Conservation (phyloP, 2,329 filamentous ascomycete species). For the Monilinia fructicola region DNA sequence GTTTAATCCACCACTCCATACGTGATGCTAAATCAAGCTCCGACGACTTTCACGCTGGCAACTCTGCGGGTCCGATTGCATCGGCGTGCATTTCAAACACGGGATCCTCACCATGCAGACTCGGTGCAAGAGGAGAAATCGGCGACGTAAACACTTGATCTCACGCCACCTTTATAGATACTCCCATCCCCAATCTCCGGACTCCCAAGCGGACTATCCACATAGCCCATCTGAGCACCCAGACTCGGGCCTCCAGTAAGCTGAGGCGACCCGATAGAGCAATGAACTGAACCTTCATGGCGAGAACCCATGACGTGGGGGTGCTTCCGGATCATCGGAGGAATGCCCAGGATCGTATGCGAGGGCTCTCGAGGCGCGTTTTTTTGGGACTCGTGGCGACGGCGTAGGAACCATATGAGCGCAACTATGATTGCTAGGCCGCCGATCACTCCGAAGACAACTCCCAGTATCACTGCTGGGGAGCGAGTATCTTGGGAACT, state of each 20-base stretch:
- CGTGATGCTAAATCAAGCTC: neutral
- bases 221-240: neutral
- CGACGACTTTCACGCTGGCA: neutral
- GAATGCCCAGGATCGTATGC: slow-evolving; percentile 5
- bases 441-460: neutral
- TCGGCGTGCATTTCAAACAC: slow-evolving; percentile 2
- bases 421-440: neutral
- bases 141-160: neutral
- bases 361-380: slow-evolving; percentile 12
- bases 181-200: neutral
- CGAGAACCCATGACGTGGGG: neutral
- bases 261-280: neutral
- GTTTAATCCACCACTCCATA: neutral
- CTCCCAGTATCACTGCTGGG: neutral
- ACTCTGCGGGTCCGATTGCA: neutral
- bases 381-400: neutral
- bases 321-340: neutral
- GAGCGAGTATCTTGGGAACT: neutral
- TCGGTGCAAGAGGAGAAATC: neutral
- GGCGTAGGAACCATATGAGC: neutral
- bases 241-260: neutral
- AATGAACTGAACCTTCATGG: neutral
- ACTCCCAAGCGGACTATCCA: slow-evolving; percentile 3
- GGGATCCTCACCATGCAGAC: neutral
- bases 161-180: neutral